Evolutionary conservation across 2,329 filamentous ascomycete species (phyloP), one percentile per base, ranked within the genome.

Genomic region (Thelonectria rubi): DNA sequence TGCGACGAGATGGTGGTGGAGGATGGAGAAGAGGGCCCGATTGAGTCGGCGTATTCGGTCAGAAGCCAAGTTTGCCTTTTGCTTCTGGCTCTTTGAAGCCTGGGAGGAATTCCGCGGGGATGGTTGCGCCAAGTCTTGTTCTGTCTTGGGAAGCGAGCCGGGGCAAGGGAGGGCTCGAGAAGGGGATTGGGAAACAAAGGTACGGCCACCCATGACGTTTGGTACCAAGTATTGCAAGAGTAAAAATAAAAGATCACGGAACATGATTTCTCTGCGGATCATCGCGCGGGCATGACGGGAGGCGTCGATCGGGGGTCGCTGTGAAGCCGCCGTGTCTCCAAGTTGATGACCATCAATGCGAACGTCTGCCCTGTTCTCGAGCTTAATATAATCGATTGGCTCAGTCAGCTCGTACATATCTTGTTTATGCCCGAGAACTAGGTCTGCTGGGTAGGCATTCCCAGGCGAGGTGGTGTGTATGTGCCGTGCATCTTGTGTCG

Each of bases 11-110:
- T 46, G 51, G 43, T 30, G 49, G 24, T 54, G 42, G 21, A 24
- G 21, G 21, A 48, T 43, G 34, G 14, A 48, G 37, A 18, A 32
- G n/a, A 48, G 40, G 49, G 18, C 12, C 49, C 57, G 49, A 59
- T 59, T 48, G 39, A 34, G 32, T 37, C 32, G 47, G n/a, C 58
- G 32, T 50, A 59, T 43, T 54, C 49, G 56, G 49, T 32, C 46
- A 17, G 43, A 32, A 53, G 30, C 57, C 15, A 34, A 21, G 20
- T 30, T 30, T 30, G 18, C 20, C 21, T 7, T 39, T 20, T 17
- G 32, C 17, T 15, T 34, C 34, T 53, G 21, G n/a, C 21, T 24
- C 21, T 24, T 30, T 30, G 26, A 30, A 40, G 26, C 2, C 21
- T 60, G 52, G 40, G 46, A 24, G 37, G 45, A 6, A 30, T 51